A percentile compares a stretch with the other conserved stretches of the same genome.
Conservation (phyloP, 345 rosid genomes). For the Dipteronia dyeriana region DNA sequence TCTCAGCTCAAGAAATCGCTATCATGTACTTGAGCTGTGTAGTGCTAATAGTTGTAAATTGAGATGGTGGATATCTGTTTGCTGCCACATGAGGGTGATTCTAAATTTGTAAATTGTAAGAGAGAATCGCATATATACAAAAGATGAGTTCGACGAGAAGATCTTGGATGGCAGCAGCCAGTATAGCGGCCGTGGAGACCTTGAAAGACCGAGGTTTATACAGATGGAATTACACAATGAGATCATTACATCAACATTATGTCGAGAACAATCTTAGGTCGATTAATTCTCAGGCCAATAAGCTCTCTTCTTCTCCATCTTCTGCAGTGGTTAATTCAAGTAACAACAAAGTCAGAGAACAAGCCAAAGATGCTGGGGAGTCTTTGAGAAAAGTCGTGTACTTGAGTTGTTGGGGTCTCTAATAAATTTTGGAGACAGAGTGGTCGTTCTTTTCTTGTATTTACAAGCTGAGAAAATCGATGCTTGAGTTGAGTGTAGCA, state of each 20-base stretch:
- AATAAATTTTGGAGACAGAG: not conserved
- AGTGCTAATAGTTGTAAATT: too few relatives aligned
- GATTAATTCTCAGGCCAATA: slow-evolving; percentile 31
- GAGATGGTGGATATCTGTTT: too few relatives aligned
- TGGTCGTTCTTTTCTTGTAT: not conserved
- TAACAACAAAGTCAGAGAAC: too few relatives aligned
- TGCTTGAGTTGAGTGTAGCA: not conserved
- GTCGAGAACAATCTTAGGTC: slow-evolving; percentile 29
- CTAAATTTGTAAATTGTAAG: too few relatives aligned
- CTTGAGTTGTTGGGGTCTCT: slow-evolving; percentile 59
- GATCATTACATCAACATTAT: slow-evolving; percentile 36
- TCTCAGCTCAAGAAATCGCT: not conserved
- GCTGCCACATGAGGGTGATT: too few relatives aligned
- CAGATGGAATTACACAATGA: slow-evolving; percentile 51
- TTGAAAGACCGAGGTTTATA: slow-evolving; percentile 61
- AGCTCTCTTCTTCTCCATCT: slow-evolving; percentile 27
- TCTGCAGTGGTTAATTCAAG: slow-evolving; percentile 10
- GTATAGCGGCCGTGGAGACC: slow-evolving; percentile 59
- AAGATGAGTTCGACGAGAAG: slow-evolving; percentile 49
- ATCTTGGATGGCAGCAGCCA: slow-evolving; percentile 49
- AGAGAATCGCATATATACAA: slow-evolving; percentile 13
- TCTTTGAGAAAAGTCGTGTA: slow-evolving; percentile 49
- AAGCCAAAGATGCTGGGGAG: slow-evolving; percentile 40
- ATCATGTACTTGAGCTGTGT: too few relatives aligned
- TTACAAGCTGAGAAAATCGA: not conserved